Base-by-base conservation (phyloP, 768 basidiomycete genomes). In the Flagelloscypha sp. region DNA sequence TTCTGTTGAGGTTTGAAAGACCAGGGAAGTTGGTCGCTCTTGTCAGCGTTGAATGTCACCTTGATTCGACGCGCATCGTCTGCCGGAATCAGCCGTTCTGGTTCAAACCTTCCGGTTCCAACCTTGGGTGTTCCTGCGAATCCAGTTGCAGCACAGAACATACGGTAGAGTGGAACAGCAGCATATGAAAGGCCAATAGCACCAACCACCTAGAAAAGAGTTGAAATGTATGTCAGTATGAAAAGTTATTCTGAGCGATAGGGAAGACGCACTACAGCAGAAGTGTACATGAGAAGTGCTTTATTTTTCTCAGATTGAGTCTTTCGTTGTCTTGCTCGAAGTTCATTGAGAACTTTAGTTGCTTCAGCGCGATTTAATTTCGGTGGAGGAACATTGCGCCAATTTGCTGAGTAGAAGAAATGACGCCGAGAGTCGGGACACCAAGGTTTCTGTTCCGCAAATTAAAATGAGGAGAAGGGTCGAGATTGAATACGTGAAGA, bases 61-160 rank as follows among this genome's bases (percentile, higher is more conserved):
- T 87, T 88, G 41, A 99, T 92, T 27, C 88, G 72, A 45, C 71
- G 64, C 37, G 79, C 76, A 37, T 61, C 61, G 38, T 79, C 70
- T 25, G 82, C 59, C 1, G 89, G 83, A 3, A 87, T 79, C 4
- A 98, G 76, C 17, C 93, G 78, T 36, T 87, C 85, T 0, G 92
- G 73, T 35, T 82, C 79, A 45, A 88, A 92, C 23, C 80, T 75
- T 24, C 80, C 86, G n/a, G 76, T 79, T 19, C 85, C 79, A 32
- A 92, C 86, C 24, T 86, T 79, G 10, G 95, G 95, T 17, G 89
- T 93, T 3, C 95, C 95, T 15, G 84, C 88, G 52, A 94, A 99
- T 7, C 95, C 95, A 3, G 95, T 99, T 10, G 93, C 88, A 6
- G 90, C 84, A 57, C 95, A 99, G 65, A 99, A 99, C 61, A 94